Evolutionary conservation across 108 stramenopile genomes (phyloP).

Genomic region (Seminavis robusta): DNA sequence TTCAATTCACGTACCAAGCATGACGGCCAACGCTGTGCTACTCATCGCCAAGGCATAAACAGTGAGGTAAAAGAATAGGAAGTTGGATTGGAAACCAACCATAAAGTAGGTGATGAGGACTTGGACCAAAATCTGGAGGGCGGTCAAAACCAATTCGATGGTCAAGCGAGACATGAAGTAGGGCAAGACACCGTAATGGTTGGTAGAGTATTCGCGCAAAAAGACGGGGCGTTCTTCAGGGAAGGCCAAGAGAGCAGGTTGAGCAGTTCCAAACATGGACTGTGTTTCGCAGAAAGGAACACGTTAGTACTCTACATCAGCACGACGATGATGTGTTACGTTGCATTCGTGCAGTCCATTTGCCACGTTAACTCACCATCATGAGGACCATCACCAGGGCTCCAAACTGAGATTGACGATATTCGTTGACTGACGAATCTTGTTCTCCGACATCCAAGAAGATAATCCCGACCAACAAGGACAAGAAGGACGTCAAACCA

Average conservation of each 20-base stretch:
- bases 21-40: conserved; percentile 38
- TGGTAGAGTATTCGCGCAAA: conserved; percentile 85
- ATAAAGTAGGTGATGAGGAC: conserved; percentile 40
- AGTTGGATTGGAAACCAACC: conserved; percentile 27
- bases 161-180: conserved; percentile 68
- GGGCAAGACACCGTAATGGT: conserved; percentile 67
- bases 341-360: no score
- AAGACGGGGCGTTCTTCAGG: conserved; percentile 88
- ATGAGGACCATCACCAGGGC: conserved; percentile 63
- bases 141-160: conserved; percentile 57
- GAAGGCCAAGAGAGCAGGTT: conserved; percentile 65
- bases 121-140: conserved; percentile 42
- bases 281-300: no score
- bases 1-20: conserved; percentile 1
- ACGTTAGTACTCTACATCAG: no score
- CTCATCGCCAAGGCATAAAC: conserved; percentile 37
- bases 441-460: conserved; percentile 60
- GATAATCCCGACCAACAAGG: conserved; percentile 62
- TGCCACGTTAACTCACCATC: no score
- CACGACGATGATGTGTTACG: no score
- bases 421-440: conserved; percentile 17
- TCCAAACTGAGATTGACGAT: conserved; percentile 45
- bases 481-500: conserved; percentile 54
- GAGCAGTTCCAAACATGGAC: conserved; percentile 82
- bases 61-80: conserved; percentile 17